Conservation (phyloP, 1,139 yeast species). For the Sugiyamaella japonica region DNA sequence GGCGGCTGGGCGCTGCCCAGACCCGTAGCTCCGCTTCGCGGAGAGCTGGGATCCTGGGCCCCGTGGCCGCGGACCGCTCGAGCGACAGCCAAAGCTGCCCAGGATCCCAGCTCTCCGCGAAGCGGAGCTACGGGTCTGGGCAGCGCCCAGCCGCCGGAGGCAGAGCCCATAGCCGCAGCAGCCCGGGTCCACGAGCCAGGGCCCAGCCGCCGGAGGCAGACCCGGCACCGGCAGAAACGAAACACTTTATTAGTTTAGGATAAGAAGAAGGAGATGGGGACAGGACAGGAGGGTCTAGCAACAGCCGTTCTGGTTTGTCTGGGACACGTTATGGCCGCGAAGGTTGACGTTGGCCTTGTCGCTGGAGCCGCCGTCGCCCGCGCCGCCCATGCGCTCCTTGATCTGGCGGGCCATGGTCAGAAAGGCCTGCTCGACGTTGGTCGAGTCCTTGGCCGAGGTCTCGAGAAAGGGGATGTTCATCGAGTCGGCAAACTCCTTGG, state of each 20-base stretch:
- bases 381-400: constrained; percentile 90
- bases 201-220: constrained; percentile 14
- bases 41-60: not conserved
- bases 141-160: not conserved
- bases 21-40: not conserved
- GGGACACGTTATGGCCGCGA: constrained; percentile 82
- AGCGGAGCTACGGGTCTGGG: not conserved
- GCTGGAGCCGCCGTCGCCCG: constrained; percentile 50
- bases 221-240: not conserved
- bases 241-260: constrained; percentile 11
- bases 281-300: constrained; percentile 49
- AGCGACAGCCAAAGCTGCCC: not conserved
- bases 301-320: constrained; percentile 69
- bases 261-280: constrained; percentile 1
- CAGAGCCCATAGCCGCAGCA: too few species aligned
- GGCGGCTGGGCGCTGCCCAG: not conserved
- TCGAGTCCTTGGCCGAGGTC: constrained; percentile 92
- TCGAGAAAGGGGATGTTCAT: constrained; percentile 94
- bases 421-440: constrained; percentile 97
- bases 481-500: constrained; percentile 97
- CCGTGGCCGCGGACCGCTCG: not conserved
- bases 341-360: constrained; percentile 73
- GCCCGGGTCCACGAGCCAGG: constrained; percentile 4
- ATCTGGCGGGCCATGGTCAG: constrained; percentile 98
- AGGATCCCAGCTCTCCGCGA: not conserved